Evolutionary conservation across 148 eudicot species (phyloP).

Genomic region (Fagopyrum esculentum): DNA sequence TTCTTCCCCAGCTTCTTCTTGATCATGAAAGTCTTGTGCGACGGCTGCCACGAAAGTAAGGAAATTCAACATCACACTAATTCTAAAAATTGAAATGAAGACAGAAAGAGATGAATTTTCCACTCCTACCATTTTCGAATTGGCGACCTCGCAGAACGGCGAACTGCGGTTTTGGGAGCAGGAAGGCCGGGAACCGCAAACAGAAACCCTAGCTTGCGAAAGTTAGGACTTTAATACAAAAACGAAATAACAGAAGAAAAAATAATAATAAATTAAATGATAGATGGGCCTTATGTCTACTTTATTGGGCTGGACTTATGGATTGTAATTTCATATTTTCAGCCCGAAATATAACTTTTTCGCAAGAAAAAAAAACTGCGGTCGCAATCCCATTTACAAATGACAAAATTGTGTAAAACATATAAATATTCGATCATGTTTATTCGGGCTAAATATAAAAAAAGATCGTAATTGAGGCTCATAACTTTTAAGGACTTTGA

Average conservation of each 20-base stretch:
- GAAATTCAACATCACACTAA: not conserved
- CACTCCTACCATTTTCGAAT: constrained; percentile 5
- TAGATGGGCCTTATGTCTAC: no score
- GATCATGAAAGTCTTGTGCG: constrained; percentile 76
- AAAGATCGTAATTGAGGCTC: no score
- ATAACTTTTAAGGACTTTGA: no score
- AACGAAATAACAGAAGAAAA: not conserved
- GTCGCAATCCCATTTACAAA: no score
- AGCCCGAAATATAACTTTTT: no score
- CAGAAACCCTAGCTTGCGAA: not conserved
- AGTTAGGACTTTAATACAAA: not conserved
- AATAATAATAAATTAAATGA: not conserved
- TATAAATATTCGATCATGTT: no score
- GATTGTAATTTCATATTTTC: no score
- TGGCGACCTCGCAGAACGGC: not conserved
- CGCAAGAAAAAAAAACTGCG: no score
- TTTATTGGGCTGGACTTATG: no score
- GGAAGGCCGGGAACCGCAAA: constrained; percentile 1
- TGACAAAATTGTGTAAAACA: no score
- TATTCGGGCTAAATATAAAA: no score
- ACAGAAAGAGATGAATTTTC: not conserved
- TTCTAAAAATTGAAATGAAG: not conserved
- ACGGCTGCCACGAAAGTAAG: constrained; percentile 40
- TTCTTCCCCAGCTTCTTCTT: constrained; percentile 91
- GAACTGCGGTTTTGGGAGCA: not conserved